Evolutionary conservation across 805 yeast genomes (phyloP), one percentile per base, ranked within the genome.

Genomic region (Sungouiella blattae): DNA sequence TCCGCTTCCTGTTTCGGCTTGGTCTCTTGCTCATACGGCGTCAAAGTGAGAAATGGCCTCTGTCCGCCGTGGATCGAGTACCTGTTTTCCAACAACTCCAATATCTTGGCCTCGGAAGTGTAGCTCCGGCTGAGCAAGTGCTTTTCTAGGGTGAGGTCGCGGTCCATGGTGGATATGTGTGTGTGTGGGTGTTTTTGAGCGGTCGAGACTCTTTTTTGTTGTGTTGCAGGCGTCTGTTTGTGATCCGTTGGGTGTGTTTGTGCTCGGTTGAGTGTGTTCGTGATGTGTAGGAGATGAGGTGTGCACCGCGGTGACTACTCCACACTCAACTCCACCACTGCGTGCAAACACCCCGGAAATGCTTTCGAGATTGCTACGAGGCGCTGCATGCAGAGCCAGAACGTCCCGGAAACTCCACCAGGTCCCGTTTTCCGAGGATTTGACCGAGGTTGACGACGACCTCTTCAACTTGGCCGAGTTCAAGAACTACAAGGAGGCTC

Each of bases 21-120:
- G 20, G 40, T 40, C 18, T 40, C 47, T 4, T 37, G 37, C 18
- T 58, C 63, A 0, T 75, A 62, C 1, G 72, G 60, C 23, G 58
- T 53, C 30, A 75, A 57, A 7, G 70, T 40, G 23, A 76, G 50
- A 28, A 55, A 60, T 15, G 74, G 73, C 50, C 69, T 73, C 43
- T 72, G 77, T 20, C 59, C 62, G 6, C 78, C 79, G 1, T 55
- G 46, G 11, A 57, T 37, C 0, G 77, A 65, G 52, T 74, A 76
- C 33, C 82, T 50, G 2, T 65, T 48, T 32, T 65, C 69, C 13
- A 76, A 46, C 6, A 73, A 53, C 35, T 68, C 62, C 20, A 60
- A 49, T 7, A 74, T 64, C 33, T 59, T 60, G 47, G 47, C 62
- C 41, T 37, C 50, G 22, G 58, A 63, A 37, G 57, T 62, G 36